These are phyloP conservation scores for Diplodia mutila DNA, from an alignment of 2,329 filamentous ascomycete genomes.

Conservation along the genomic window DNA sequence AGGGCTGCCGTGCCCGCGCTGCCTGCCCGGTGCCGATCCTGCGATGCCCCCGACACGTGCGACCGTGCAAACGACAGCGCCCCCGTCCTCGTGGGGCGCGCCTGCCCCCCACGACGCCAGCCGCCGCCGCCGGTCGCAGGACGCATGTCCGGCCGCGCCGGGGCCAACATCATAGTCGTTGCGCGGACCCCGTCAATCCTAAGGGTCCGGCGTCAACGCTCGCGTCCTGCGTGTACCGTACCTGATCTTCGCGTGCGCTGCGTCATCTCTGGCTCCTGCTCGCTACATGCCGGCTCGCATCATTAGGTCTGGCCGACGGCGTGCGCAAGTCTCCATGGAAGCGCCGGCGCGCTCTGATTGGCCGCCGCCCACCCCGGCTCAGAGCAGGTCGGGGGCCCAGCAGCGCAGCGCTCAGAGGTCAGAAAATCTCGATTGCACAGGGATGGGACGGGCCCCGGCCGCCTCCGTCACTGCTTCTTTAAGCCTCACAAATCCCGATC, in stretches of 20 bases:
- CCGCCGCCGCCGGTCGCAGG: too few relatives aligned
- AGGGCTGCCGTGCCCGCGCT: slow-evolving; percentile 10
- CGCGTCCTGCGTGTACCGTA: slow-evolving; percentile 1
- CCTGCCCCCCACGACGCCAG: not conserved
- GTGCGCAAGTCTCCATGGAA: slow-evolving; percentile 1
- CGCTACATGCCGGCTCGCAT: slow-evolving; percentile 13
- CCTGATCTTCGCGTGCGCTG: slow-evolving; percentile 10
- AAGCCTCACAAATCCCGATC: slow-evolving; percentile 23
- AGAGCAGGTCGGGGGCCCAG: not conserved
- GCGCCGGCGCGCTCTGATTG: not conserved
- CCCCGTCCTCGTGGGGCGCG: not conserved
- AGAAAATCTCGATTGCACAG: slow-evolving; percentile 1
- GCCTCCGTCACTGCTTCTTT: not conserved
- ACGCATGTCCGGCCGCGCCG: not conserved
- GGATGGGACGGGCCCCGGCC: not conserved
- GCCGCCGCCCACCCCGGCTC: not conserved
- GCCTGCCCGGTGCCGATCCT: slow-evolving; percentile 2
- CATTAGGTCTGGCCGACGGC: not conserved
- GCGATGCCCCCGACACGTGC: slow-evolving; percentile 18
- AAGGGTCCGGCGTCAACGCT: not conserved
- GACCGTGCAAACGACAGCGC: not conserved
- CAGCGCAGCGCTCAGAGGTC: not conserved
- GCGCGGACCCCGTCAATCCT: not conserved
- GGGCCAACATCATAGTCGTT: not conserved
- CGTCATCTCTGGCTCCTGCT: slow-evolving; percentile 16